Evolutionary conservation across 495 filamentous ascomycete species (phyloP).

Genomic region (Aspergillus bertholletiae): DNA sequence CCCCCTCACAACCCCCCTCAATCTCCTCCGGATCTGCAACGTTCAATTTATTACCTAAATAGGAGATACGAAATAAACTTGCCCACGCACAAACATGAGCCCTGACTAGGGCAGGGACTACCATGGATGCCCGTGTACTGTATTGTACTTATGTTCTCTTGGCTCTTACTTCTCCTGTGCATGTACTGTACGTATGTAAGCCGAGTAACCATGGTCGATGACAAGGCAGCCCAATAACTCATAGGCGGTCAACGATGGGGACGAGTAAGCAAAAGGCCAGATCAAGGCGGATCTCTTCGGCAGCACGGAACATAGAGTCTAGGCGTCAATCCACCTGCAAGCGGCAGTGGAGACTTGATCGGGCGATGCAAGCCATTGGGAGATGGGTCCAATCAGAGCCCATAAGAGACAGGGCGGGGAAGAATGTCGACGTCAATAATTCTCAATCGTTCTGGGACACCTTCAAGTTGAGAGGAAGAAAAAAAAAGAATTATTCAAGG

Average conservation of each 20-base stretch:
- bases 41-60: background rate
- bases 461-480: no score
- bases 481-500: background rate
- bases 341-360: constrained; percentile 20
- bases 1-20: no score
- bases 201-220: background rate
- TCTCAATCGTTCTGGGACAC: background rate
- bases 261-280: background rate
- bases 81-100: background rate
- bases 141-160: background rate
- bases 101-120: background rate
- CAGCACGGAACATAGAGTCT: constrained; percentile 20
- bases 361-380: constrained; percentile 15
- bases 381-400: constrained; percentile 5
- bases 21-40: background rate
- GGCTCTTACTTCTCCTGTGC: background rate
- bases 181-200: background rate
- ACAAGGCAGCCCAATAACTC: background rate
- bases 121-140: background rate
- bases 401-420: background rate
- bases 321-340: constrained; percentile 20
- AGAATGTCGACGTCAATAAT: constrained; percentile 1
- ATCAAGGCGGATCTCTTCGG: constrained; percentile 14
- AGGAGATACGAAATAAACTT: background rate
- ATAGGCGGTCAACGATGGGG: background rate